These are phyloP conservation scores for Inga oerstediana DNA, from an alignment of 306 rosid species.

Conservation along the genomic window DNA sequence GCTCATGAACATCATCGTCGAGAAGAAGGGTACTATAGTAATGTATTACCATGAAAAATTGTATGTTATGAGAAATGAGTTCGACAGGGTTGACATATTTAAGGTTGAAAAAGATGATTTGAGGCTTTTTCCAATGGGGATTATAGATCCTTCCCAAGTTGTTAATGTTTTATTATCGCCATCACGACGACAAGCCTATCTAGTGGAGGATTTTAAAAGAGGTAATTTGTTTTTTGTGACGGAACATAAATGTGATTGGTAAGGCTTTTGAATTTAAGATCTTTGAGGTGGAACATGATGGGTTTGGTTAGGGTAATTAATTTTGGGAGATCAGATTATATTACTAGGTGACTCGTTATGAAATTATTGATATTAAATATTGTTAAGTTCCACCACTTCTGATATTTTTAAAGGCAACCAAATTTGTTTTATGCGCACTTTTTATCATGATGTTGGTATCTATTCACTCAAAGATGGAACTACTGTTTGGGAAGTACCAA, in stretches of 20 bases:
- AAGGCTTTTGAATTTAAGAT: background rate
- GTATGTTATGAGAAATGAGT: background rate
- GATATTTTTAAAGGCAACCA: background rate
- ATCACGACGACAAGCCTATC: background rate
- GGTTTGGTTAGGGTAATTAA: too few species aligned
- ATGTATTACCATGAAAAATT: background rate
- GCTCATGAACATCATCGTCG: background rate
- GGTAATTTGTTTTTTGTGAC: background rate
- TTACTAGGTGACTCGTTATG: background rate
- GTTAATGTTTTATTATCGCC: background rate
- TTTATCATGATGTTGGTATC: background rate
- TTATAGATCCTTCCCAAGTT: background rate
- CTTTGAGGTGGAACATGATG: background rate
- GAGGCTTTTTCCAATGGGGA: background rate
- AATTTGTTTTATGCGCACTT: background rate
- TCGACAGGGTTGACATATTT: background rate
- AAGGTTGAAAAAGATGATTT: background rate
- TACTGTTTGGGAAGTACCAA: background rate
- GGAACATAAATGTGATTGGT: background rate
- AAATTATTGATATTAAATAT: background rate
- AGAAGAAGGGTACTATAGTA: background rate
- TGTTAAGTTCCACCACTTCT: background rate
- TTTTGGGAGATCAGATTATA: background rate
- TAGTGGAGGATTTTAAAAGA: background rate
- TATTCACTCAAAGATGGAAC: background rate